These are phyloP conservation scores for Hemileccinum rubropunctum DNA, from an alignment of 768 basidiomycete species.

Conservation along the genomic window DNA sequence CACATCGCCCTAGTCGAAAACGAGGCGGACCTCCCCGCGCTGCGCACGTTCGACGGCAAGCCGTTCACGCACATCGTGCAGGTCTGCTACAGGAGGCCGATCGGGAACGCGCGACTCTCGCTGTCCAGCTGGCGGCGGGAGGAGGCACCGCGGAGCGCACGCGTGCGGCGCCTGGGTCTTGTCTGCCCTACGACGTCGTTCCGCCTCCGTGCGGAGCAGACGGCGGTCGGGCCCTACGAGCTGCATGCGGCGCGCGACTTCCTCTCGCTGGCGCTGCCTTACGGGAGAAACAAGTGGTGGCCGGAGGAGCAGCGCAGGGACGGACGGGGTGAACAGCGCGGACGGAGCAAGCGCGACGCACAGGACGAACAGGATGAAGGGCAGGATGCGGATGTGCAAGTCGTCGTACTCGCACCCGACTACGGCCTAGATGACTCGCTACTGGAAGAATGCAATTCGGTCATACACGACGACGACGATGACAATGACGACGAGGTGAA, in stretches of 20 bases:
- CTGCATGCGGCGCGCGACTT: constrained; percentile 43
- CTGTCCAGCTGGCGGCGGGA: neutral
- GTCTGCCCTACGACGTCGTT: neutral
- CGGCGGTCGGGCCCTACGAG: constrained; percentile 31
- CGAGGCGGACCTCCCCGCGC: constrained; percentile 2
- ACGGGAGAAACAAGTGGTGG: constrained; percentile 9
- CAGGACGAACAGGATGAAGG: neutral
- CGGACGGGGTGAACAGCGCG: neutral
- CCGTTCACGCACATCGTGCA: constrained; percentile 22
- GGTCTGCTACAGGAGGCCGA: neutral
- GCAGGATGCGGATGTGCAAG: neutral
- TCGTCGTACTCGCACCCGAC: constrained; percentile 4
- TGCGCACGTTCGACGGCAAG: constrained; percentile 10
- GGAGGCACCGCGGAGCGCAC: neutral
- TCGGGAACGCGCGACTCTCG: neutral
- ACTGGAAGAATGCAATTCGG: neutral
- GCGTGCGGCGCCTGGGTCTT: constrained; percentile 1
- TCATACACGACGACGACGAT: neutral
- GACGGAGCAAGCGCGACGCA: too few species aligned
- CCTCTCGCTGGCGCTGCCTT: constrained; percentile 39
- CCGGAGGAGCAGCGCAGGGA: neutral
- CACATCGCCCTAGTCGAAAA: constrained; percentile 22
- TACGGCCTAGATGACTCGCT: neutral
- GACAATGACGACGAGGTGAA: neutral
- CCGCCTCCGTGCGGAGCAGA: neutral